Percentiles rank a stretch among this genome's conserved stretches.
Conservation (phyloP, 306 rosid species). For the cucumber (Cucumis sativus) region Cucumber_9930_V3 NC_026661.2:4180001-4180500, state of each 20-base stretch:
- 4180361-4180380: conserved; percentile 24
- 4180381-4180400: conserved; percentile 30
- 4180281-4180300: conserved; percentile 26
- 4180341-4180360: conserved; percentile 26
- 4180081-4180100: background rate
- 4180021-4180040: background rate
- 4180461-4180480: conserved; percentile 31
- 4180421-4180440: conserved; percentile 29
- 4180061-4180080: background rate
- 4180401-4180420: conserved; percentile 34
- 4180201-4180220: background rate
- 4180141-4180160: background rate
- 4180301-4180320: conserved; percentile 32
- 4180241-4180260: background rate
- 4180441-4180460: conserved; percentile 34
- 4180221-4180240: background rate
- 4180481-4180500: conserved; percentile 15
- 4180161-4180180: background rate
- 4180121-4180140: background rate
- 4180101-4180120: background rate
- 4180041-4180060: background rate
- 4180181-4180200: background rate
- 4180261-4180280: conserved; percentile 22
- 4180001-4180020: background rate
- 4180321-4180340: conserved; percentile 29